These are phyloP conservation scores for Cordyceps javanica DNA, from an alignment of 2,329 filamentous ascomycete species.

Conservation along the genomic window DNA sequence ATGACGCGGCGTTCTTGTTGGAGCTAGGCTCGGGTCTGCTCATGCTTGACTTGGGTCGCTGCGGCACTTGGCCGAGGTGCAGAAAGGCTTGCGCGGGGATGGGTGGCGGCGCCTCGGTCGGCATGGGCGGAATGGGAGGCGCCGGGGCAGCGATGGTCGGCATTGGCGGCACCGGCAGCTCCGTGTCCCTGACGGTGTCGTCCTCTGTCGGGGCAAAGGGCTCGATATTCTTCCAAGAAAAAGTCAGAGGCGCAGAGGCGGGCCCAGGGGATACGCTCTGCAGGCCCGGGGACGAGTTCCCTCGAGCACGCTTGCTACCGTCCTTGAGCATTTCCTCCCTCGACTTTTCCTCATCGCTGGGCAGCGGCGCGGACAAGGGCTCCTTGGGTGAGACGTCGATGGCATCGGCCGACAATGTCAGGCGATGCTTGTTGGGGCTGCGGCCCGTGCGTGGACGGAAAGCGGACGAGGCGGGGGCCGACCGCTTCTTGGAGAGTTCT, in stretches of 20 bases:
- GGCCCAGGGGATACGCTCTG: constrained; percentile 54
- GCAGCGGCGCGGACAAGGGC: constrained; percentile 56
- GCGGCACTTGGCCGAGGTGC: constrained; percentile 20
- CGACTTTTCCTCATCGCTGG: constrained; percentile 43
- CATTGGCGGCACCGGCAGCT: background rate
- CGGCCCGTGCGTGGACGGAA: constrained; percentile 44
- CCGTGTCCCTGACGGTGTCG: background rate
- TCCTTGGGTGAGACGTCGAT: constrained; percentile 47
- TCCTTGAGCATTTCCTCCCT: constrained; percentile 32
- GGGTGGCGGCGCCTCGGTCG: constrained; percentile 9
- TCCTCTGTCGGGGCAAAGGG: background rate
- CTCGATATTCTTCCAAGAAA: constrained; percentile 46
- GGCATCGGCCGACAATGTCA: constrained; percentile 54
- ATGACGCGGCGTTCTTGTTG: background rate
- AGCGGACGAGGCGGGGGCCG: constrained; percentile 35
- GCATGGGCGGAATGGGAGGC: constrained; percentile 10
- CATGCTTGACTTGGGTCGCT: constrained; percentile 32
- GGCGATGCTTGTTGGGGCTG: constrained; percentile 54
- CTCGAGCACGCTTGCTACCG: constrained; percentile 41
- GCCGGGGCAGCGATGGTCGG: background rate
- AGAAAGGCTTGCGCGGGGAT: constrained; percentile 16
- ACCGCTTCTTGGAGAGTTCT: constrained; percentile 47
- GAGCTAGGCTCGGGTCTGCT: constrained; percentile 9
- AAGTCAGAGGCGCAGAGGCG: constrained; percentile 59
- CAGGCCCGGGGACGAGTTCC: constrained; percentile 46